Evolutionary conservation across 108 stramenopile species (phyloP), one percentile per base, ranked within the genome.

Genomic region (Aureococcus anophagefferens): DNA sequence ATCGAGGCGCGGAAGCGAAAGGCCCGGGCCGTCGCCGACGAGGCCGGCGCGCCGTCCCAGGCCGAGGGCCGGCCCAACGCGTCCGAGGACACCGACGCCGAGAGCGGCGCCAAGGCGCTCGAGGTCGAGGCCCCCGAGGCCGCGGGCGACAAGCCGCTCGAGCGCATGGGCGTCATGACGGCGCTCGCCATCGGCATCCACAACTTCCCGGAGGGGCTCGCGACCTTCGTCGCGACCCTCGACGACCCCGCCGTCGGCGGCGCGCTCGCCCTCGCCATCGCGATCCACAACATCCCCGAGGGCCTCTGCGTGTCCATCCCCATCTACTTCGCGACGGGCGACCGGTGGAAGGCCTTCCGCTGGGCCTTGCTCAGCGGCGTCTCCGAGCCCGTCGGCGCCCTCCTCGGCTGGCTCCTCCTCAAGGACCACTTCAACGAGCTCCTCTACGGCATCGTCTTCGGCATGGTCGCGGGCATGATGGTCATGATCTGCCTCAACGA

Each of bases 151-250:
- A 79, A 78, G 68, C 72, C 68, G 66, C 81, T 89, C 30, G 65
- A 71, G 35, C 64, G 68, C 35, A 89, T 83, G 82, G 90, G 91
- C 25, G 21, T 90, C 16, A 74, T 76, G 66, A 89, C 89, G 25
- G 92, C 90, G 25, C 44, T 91, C 18, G 87, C 93, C 35, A 90
- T 93, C 68, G 89, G 77, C 29, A 30, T 92, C 34, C 92, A 93
- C 86, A 93, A 93, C 77, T 92, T 94, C 69, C 93, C 93, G 15
- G 93, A 94, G 71, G 93, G 93, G 30, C 78, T 93, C 7, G 93
- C 88, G 11, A 93, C 93, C 11, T 94, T 92, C 70, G 91, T 90
- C 21, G 89, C 88, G 4, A 72, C 84, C 18, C 70, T 92, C 13
- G 76, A 79, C 25, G 89, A 92, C 73, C 89, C 91, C 11, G 65